phyloP scores from a whole-genome alignment of 2,329 filamentous ascomycete species.

The Exophiala xenobiotica region DNA sequence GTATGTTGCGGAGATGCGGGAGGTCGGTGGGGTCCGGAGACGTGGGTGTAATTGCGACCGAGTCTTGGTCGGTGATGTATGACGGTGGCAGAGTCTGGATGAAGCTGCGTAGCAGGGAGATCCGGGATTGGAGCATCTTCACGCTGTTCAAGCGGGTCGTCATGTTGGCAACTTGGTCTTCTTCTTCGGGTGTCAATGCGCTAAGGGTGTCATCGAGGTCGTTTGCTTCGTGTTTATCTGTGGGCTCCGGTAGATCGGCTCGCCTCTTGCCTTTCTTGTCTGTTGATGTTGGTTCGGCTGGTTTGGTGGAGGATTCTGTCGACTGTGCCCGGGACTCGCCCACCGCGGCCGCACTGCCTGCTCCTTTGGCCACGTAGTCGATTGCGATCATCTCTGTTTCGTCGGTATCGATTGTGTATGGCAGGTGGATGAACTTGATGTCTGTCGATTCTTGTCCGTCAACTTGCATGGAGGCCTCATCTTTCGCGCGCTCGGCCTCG shows the following conservation, averaged over 20 bases:
- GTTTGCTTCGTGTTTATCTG: conserved; percentile 33
- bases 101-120: conserved; percentile 72
- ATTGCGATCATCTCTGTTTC: conserved; percentile 98
- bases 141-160: conserved; percentile 89
- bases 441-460: conserved; percentile 60
- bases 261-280: conserved; percentile 40
- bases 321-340: conserved; percentile 35
- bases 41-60: conserved; percentile 34
- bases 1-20: conserved; percentile 80
- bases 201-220: conserved; percentile 8
- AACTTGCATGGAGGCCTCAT: conserved; percentile 62
- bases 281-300: conserved; percentile 9
- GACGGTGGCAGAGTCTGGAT: conserved; percentile 69
- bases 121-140: conserved; percentile 81
- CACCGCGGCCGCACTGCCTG: conserved; percentile 69
- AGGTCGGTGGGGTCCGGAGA: conserved; percentile 50
- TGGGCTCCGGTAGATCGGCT: conserved; percentile 33
- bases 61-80: conserved; percentile 53
- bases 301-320: conserved; percentile 25
- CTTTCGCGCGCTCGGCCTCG: conserved; percentile 65
- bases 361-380: conserved; percentile 84
- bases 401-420: conserved; percentile 86
- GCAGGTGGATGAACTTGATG: conserved; percentile 77
- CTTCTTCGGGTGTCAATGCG: conserved; percentile 58
- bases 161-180: conserved; percentile 66